Evolutionary conservation across 352 stramenopile genomes (phyloP).

Genomic region (Globisporangium echinulatum): DNA sequence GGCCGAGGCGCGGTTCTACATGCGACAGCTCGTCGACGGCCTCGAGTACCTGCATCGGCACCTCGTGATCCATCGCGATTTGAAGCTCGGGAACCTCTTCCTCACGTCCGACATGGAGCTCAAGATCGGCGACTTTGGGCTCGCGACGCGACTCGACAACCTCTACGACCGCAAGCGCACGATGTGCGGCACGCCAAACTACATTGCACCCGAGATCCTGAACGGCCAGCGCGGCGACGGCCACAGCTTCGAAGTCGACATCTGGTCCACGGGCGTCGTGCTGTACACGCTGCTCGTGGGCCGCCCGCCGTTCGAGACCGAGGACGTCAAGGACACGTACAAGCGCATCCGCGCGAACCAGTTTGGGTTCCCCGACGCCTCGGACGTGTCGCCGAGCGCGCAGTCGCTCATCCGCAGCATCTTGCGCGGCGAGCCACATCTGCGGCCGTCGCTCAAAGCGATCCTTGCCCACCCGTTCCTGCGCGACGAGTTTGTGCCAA

Average conservation of each 20-base stretch:
- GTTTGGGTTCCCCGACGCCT: constrained; percentile 91
- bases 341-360: constrained; percentile 95
- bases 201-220: constrained; percentile 91
- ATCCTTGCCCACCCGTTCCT: constrained; percentile 83
- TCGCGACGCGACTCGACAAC: constrained; percentile 83
- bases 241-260: constrained; percentile 98
- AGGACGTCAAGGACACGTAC: constrained; percentile 98
- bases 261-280: constrained; percentile 97
- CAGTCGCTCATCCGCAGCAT: constrained; percentile 75
- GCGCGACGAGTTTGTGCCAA: constrained; percentile 42
- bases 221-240: constrained; percentile 85
- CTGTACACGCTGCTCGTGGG: constrained; percentile 97
- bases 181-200: constrained; percentile 94
- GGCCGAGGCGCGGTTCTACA: constrained; percentile 93
- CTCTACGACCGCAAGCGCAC: constrained; percentile 93
- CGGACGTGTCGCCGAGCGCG: constrained; percentile 78
- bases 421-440: constrained; percentile 58
- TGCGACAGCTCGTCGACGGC: constrained; percentile 86
- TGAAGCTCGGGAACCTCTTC: constrained; percentile 98
- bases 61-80: constrained; percentile 95
- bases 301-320: constrained; percentile 96
- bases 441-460: constrained; percentile 61
- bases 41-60: constrained; percentile 93
- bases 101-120: constrained; percentile 92
- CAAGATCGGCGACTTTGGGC: constrained; percentile 96